A percentile compares a stretch with the other conserved stretches of the same genome.
phyloP scores from a whole-genome alignment of 305 asterid genomes.

The Stenogyne calaminthoides region DNA sequence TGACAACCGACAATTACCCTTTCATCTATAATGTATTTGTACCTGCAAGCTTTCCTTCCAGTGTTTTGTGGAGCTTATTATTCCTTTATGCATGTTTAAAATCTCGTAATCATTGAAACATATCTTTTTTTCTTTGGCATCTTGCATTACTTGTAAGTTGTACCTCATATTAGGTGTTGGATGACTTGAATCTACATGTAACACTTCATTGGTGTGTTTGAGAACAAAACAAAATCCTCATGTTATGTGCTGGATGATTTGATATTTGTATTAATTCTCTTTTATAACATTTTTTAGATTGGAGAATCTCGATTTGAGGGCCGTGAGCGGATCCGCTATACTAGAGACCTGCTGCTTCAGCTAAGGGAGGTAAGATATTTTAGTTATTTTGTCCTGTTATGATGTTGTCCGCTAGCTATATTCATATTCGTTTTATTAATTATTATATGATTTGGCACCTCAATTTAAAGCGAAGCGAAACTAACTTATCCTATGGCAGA shows the following conservation, averaged over 20 bases:
- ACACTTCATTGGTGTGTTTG: background rate
- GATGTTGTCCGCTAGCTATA: background rate
- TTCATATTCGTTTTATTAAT: background rate
- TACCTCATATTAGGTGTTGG: background rate
- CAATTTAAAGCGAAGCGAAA: background rate
- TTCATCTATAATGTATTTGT: background rate
- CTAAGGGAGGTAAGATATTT: constrained; percentile 62
- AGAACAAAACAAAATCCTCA: background rate
- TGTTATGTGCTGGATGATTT: background rate
- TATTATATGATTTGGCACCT: background rate
- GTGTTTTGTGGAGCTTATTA: background rate
- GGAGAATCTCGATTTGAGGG: constrained; percentile 78
- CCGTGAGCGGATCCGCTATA: constrained; percentile 61
- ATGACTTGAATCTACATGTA: background rate
- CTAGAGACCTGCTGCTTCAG: constrained; percentile 70
- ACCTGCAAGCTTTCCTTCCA: background rate
- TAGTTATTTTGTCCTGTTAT: background rate
- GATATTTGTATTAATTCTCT: background rate
- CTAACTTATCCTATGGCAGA: background rate
- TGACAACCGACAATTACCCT: background rate
- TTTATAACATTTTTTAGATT: constrained; percentile 45
- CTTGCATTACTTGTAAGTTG: background rate
- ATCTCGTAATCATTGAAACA: background rate
- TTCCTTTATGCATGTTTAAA: background rate
- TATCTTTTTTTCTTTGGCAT: background rate